Evolutionary conservation across 768 basidiomycete species (phyloP), one percentile per base, ranked within the genome.

Genomic region (Mycena albidolilacea): DNA sequence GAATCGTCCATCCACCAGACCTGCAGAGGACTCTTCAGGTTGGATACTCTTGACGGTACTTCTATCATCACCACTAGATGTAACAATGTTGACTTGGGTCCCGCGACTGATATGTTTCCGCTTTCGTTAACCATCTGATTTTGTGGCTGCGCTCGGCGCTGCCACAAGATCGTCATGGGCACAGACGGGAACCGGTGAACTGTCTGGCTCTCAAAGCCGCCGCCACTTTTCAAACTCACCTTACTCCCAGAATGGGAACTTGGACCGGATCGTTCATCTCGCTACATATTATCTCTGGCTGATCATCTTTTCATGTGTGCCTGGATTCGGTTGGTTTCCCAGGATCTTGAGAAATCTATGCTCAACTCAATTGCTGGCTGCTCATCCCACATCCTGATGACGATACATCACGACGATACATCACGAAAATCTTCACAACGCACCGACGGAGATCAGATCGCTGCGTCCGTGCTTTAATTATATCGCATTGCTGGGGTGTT

Each of bases 361-460:
- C 12, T 17, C 58, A 23, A 60, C 60, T 61, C 48, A 61, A 54
- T 35, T 61, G 67, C 12, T 50, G 58, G 44, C 46, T 23, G 46
- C 50, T 50, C 50, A 15, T 59, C n/a, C 11, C 41, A 1, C 55
- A 52, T n/a, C 50, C 50, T 21, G n/a, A 17, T 30, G 52, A 54
- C 46, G 46, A 48, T 43, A 41, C 64, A 65, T 52, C 21, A 8
- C 1, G 9, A 58, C 30, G 30, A 30, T 4, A 30, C 30, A 30
- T 30, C 30, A 30, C 30, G 30, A 30, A 35, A 57, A 67, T 67
- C 64, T 58, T 58, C 55, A n/a, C 14, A 21, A 37, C 44, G 59
- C 37, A 64, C 21, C 64, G 52, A 54, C 64, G 50, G 50, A 54
- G 54, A 66, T 66, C 65, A 54, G 59, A 64, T 64, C 62, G 21